Base-by-base conservation (phyloP, 805 yeast genomes). In the Nakazawaea sp. region DNA sequence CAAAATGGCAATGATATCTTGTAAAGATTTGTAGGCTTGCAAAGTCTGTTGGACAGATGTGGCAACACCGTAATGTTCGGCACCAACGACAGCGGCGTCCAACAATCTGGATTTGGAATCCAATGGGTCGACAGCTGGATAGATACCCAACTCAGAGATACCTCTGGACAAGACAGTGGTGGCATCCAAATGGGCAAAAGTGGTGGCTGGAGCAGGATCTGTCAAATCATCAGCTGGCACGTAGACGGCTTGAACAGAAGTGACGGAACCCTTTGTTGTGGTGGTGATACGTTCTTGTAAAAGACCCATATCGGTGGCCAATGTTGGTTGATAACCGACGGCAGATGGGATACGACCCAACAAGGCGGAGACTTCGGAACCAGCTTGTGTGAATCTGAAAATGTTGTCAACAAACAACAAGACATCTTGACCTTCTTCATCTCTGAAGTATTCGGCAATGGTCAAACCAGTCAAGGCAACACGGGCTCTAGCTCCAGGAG, bases 401-500 rank as follows among this genome's bases (percentile, higher is more conserved):
- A 90, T 90, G 89, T 90, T 90, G 78, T 90, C 98, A 64, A 90
- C 85, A 80, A 92, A 90, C 68, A 90, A 81, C 81, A 90, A 80
- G 72, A 90, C 98, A 83, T 92, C 98, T 79, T 92, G 97, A 72
- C 98, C 98, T 78, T 90, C 98, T 73, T 86, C 97, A 71, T 90
- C 98, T 88, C 98, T 92, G 92, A 90, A 90, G 80, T 92, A 90
- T 78, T 90, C 98, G 59, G 98, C 98, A 68, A 90, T 88, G 72
- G 98, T 90, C 70, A 90, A 81, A 82, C 98, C 98, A 56, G 98
- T 92, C 68, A 90, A 77, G 59, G 98, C 98, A 67, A 92, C 97
- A 81, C 98, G 90, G 61, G 98, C 97, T 82, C 98, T 89, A 61
- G 98, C 98, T 75, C 98, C 98, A 56, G 98, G 98, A 63, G 98